Base-by-base conservation (phyloP, 352 stramenopile genomes). In the Blastocystis sp. region DNA sequence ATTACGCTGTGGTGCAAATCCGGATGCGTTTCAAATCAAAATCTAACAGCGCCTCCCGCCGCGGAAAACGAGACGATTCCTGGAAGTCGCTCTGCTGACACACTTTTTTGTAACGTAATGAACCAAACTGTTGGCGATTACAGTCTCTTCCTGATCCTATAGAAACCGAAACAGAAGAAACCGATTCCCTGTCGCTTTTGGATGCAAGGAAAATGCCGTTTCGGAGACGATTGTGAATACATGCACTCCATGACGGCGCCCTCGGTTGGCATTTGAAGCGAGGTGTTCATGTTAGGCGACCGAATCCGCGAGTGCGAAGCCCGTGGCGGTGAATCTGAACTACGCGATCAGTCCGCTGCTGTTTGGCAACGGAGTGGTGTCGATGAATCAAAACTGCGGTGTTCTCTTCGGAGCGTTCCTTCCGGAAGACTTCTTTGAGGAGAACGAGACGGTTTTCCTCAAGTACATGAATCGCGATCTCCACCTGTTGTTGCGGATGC, bases 141-240 rank as follows among this genome's bases (percentile, higher is more conserved):
- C n/a, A n/a, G n/a, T n/a, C 63, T 46, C 11, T 18, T 24, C 0
- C 3, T 24, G 48, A 44, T 49, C 34, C 24, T 40, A 49, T 64
- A 81, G 69, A 64, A 32, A 38, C 42, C 14, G 18, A 81, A 64
- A 24, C 61, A 46, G 34, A 81, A 81, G 69, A 81, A 81, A 4
- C 69, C 69, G 7, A 64, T 81, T 81, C 69, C 69, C 27, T 81
- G 69, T 42, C 69, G 69, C 18, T 81, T 81, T 61, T 81, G 69
- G 69, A 46, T 81, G 18, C 69, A 81, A 48, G 69, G 69, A 18
- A 81, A 64, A 18, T 81, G 69, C n/a, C 44, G 69, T 29, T 81
- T 48, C 42, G 69, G 69, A 27, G 69, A 81, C 46, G 69, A 81
- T 48, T 81, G 69, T 48, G 48, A 81, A 27, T 81, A 81, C 42